Percentiles rank a stretch among this genome's conserved stretches.
These are phyloP conservation scores for Leccinum uliginosum DNA, from an alignment of 768 basidiomycete genomes.

Conservation along the genomic window DNA sequence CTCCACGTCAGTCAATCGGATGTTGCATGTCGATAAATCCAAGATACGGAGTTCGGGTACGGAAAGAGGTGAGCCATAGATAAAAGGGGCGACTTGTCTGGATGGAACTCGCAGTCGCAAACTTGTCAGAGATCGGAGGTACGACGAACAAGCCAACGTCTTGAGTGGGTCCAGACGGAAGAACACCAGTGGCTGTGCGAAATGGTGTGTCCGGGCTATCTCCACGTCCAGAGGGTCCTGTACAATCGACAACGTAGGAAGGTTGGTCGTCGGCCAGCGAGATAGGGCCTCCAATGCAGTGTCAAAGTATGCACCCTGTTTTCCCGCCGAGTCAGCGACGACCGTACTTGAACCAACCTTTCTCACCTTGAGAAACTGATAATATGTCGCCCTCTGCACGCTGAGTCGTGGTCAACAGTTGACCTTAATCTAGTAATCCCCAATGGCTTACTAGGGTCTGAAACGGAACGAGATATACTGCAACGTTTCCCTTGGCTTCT, in stretches of 20 bases:
- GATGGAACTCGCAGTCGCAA: conserved; percentile 71
- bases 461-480: conserved; percentile 63
- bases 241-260: conserved; percentile 54
- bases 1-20: conserved; percentile 53
- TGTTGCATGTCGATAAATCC: conserved; percentile 70
- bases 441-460: conserved; percentile 67
- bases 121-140: conserved; percentile 42
- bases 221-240: conserved; percentile 56
- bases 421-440: not conserved
- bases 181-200: conserved; percentile 89
- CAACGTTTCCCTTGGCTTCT: conserved; percentile 44
- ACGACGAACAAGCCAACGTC: conserved; percentile 40
- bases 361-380: conserved; percentile 70
- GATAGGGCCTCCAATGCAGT: conserved; percentile 59
- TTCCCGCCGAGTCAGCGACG: not conserved
- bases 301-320: conserved; percentile 80
- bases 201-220: conserved; percentile 34
- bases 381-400: conserved; percentile 71
- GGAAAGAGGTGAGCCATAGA: conserved; percentile 27
- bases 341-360: not conserved
- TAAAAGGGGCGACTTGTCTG: conserved; percentile 48
- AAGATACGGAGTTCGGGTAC: conserved; percentile 53
- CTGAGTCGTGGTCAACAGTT: conserved; percentile 24
- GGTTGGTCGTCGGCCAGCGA: conserved; percentile 47
- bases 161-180: conserved; percentile 62